These are phyloP conservation scores for Primulina tabacum DNA, from an alignment of 257 asterid genomes.

Conservation along the genomic window DNA sequence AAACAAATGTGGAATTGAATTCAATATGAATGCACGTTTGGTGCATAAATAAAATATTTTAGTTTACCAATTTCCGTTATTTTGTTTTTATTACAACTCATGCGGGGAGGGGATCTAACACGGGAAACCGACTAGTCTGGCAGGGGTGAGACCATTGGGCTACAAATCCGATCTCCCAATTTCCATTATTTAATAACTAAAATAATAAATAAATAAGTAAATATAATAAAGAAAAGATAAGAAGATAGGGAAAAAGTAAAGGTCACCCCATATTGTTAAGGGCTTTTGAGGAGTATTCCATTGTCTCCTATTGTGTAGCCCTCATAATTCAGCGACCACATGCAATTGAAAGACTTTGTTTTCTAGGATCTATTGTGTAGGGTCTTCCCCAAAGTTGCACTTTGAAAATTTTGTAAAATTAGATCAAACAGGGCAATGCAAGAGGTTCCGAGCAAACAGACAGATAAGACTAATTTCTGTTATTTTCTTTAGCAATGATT, in stretches of 20 bases:
- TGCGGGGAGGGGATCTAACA: too few relatives aligned
- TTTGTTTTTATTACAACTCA: too few relatives aligned
- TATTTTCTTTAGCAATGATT: too few relatives aligned
- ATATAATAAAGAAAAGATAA: not conserved
- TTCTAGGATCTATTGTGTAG: constrained; percentile 26
- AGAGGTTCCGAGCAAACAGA: not conserved
- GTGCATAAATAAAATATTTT: constrained; percentile 27
- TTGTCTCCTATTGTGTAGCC: constrained; percentile 31
- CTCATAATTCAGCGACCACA: constrained; percentile 32
- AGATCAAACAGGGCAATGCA: not conserved
- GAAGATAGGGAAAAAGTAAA: not conserved
- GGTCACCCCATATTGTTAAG: constrained; percentile 20
- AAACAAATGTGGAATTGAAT: constrained; percentile 24
- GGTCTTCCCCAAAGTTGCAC: constrained; percentile 25
- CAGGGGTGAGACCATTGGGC: too few relatives aligned
- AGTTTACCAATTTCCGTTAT: not conserved
- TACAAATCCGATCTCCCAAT: too few relatives aligned
- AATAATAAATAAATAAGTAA: constrained; percentile 4
- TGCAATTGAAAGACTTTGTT: constrained; percentile 23
- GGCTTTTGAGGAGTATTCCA: constrained; percentile 21
- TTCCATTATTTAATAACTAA: too few relatives aligned
- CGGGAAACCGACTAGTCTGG: too few relatives aligned
- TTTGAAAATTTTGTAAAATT: constrained; percentile 17
- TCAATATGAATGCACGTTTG: constrained; percentile 30
- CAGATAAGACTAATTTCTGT: too few relatives aligned